Evolutionary conservation across 2,329 filamentous ascomycete genomes (phyloP), one percentile per base, ranked within the genome.

Genomic region (Nothopassalora personata): DNA sequence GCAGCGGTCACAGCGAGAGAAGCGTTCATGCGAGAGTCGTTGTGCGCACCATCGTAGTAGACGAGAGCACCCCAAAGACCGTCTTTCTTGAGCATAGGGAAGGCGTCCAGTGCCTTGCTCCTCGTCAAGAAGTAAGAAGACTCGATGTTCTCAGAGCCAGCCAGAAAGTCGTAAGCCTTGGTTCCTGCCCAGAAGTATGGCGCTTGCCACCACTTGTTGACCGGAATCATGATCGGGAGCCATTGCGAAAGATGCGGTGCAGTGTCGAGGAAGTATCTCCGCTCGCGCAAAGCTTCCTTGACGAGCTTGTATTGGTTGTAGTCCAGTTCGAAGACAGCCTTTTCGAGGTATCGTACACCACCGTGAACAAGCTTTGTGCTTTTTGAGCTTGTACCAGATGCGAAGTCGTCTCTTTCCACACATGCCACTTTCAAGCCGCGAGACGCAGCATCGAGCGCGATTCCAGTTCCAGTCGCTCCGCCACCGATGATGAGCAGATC

Each of bases 41-140:
- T 96, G 76, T 96, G 91, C 31, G 89, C 90, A 67, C 91, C 91
- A 76, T 96, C 90, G 72, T 95, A 95, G 79, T 96, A 96, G 27
- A 95, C 90, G 69, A 95, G 77, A 59, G 90, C 90, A 61, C 91
- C 91, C 48, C 91, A 83, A 13, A 95, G 79, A 64, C 88, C 85
- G 46, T 89, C 86, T 71, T 85, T 87, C 77, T 90, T 92, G 65
- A 95, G 76, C 90, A 95, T 94, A 7, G 91, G 91, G 71, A 95
- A 95, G 2, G 88, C 88, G 72, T 93, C 90, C 63, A 95, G 79
- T 8, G 90, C 90, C 76, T 93, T 93, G 73, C 88, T 92, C 74
- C 87, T 87, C 27, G 90, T 92, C 70, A 95, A 77, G 73, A 95
- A 95, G 76, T 95, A 95, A 5, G 89, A 93, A 68, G 85, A 91